These are phyloP conservation scores for Straminergon stramineum DNA, from an alignment of 225 moss, liverwort and hornwort species.

Conservation along the genomic window DNA sequence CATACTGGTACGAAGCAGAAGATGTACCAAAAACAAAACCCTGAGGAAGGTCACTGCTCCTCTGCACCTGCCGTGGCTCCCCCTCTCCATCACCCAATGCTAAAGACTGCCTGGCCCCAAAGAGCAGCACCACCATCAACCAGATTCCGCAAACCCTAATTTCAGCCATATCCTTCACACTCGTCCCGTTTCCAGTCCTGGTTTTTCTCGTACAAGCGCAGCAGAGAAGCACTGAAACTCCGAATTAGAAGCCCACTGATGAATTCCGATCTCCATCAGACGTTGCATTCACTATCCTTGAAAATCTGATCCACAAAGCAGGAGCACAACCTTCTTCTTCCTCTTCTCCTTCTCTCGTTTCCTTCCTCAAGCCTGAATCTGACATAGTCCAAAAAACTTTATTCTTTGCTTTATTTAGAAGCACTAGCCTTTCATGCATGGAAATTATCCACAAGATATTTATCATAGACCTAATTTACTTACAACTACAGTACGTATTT, in stretches of 20 bases:
- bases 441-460: background rate
- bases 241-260: background rate
- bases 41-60: background rate
- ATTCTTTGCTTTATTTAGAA: background rate
- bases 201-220: background rate
- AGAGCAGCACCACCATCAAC: background rate
- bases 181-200: background rate
- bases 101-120: background rate
- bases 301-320: background rate
- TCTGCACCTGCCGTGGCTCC: background rate
- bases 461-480: background rate
- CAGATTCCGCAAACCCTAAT: background rate
- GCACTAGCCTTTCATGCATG: background rate
- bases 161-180: background rate
- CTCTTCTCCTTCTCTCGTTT: background rate
- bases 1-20: constrained; percentile 6
- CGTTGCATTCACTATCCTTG: background rate
- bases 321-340: background rate
- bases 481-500: background rate
- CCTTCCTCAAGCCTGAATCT: background rate
- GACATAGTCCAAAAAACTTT: background rate
- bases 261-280: background rate
- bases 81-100: background rate
- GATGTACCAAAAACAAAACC: constrained; percentile 3
- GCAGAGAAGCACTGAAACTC: background rate